Evolutionary conservation across 352 stramenopile species (phyloP).

Genomic region (Globisporangium emineosum): DNA sequence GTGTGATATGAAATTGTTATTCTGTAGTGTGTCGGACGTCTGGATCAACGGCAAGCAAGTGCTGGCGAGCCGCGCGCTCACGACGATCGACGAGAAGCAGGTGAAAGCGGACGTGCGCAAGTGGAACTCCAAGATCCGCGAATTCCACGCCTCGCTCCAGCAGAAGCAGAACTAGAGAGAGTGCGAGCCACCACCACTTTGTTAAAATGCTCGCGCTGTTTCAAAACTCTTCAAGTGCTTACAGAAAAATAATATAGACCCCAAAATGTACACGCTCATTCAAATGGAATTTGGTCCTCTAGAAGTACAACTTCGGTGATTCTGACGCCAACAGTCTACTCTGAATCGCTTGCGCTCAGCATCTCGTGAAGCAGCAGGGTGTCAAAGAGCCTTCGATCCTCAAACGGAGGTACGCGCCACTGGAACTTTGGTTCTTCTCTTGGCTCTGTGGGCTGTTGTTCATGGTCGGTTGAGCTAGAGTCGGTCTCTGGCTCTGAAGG

Average conservation of each 20-base stretch:
- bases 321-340: too few relatives aligned
- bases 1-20: neutral
- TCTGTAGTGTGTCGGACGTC: conserved; percentile 73
- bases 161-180: conserved; percentile 33
- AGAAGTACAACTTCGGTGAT: too few relatives aligned
- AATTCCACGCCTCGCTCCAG: conserved; percentile 49
- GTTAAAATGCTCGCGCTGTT: neutral
- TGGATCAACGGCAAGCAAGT: conserved; percentile 88
- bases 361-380: conserved; percentile 22
- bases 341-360: conserved; percentile 11
- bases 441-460: neutral
- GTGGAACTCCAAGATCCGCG: conserved; percentile 55
- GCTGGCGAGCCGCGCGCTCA: conserved; percentile 63
- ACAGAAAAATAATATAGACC: conserved; percentile 11
- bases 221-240: neutral
- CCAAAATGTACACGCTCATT: neutral
- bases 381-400: conserved; percentile 15
- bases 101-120: conserved; percentile 61
- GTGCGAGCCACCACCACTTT: neutral
- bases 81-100: conserved; percentile 61
- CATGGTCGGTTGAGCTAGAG: neutral
- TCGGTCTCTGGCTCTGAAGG: neutral
- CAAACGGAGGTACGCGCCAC: conserved; percentile 29
- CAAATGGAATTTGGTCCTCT: neutral
- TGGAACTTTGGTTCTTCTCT: neutral